phyloP scores from a whole-genome alignment of 2,329 filamentous ascomycete species.

The Ophiostoma populinum region DNA sequence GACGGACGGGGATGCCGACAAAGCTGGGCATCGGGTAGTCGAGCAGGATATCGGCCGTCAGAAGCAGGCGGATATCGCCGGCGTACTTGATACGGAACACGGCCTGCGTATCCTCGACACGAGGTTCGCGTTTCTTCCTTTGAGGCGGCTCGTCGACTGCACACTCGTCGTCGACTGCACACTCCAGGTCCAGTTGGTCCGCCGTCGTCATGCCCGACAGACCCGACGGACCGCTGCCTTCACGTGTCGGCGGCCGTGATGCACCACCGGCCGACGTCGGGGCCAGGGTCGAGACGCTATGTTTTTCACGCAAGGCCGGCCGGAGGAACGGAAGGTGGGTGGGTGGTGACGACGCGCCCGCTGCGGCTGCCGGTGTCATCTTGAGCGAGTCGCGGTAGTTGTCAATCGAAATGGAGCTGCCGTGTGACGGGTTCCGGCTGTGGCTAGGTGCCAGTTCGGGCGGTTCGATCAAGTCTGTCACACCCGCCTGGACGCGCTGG shows the following conservation, averaged over 20 bases:
- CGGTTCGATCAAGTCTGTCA: no score
- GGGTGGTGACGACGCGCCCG: constrained; percentile 1
- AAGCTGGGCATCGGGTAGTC: constrained; percentile 99
- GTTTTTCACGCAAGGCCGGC: constrained; percentile 33
- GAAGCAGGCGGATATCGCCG: constrained; percentile 69
- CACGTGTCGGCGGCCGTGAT: constrained; percentile 41
- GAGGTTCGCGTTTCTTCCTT: constrained; percentile 57
- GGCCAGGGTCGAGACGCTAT: constrained; percentile 44
- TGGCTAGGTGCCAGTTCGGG: no score
- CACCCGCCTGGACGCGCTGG: no score
- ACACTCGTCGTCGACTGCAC: no score
- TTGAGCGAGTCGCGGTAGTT: constrained; percentile 11
- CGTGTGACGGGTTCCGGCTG: constrained; percentile 15
- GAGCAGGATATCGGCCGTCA: constrained; percentile 87
- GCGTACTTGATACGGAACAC: constrained; percentile 82
- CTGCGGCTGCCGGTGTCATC: constrained; percentile 1
- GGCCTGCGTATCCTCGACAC: constrained; percentile 77
- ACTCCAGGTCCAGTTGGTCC: no score
- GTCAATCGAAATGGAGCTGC: constrained; percentile 17
- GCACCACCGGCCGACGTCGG: constrained; percentile 28
- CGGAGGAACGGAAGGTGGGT: constrained; percentile 5
- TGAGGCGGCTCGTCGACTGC: no score
- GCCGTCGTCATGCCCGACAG: constrained; percentile 2
- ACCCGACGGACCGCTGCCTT: constrained; percentile 18
- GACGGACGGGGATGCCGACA: constrained; percentile 80